Base-by-base conservation (phyloP, 2,329 filamentous ascomycete genomes). In the Aspergillus spinulosporus region DNA sequence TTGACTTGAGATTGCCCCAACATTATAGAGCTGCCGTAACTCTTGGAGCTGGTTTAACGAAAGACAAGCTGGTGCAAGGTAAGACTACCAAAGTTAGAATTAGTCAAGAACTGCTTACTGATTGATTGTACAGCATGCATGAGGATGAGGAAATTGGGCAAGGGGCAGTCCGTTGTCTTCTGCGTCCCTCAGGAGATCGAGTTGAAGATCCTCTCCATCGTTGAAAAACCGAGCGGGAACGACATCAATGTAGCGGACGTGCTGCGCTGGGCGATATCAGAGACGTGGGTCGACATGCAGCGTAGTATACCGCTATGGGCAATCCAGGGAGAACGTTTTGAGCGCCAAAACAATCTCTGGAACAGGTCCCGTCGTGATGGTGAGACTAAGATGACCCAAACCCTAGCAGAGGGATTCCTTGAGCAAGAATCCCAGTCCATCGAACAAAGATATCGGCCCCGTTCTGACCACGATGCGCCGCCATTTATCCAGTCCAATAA, bases 141-240 rank as follows among this genome's bases (percentile, higher is more conserved):
- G 85, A 72, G 88, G 14, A 85, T 91, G 81, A 72, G 88, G 9
- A 83, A 86, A 56, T 76, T 92, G 0, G 88, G 86, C 0, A 72
- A 83, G 3, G 86, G 86, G 0, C 88, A 92, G 62, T 84, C 82
- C 0, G 79, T 90, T 0, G 73, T 82, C 0, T 89, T 90, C 49
- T 83, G 80, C 52, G 71, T 85, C 1, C 65, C 0, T 83, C 21
- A 21, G 21, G 21, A 21, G 21, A 21, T 21, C 21, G 21, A 21
- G 21, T 21, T 3, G 21, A 21, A 82, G 55, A 85, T 89, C n/a
- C 31, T 57, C 1, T 21, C 56, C 2, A 43, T 64, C 1, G 57
- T 45, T n/a, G 49, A 45, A 2, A 69, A 62, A 8, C 4, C 15
- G 0, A 45, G 60, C 3, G 15, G 36, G 0, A 11, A 47, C 1